Conservation (phyloP, 768 basidiomycete genomes). For the Podaxis sp. region DNA sequence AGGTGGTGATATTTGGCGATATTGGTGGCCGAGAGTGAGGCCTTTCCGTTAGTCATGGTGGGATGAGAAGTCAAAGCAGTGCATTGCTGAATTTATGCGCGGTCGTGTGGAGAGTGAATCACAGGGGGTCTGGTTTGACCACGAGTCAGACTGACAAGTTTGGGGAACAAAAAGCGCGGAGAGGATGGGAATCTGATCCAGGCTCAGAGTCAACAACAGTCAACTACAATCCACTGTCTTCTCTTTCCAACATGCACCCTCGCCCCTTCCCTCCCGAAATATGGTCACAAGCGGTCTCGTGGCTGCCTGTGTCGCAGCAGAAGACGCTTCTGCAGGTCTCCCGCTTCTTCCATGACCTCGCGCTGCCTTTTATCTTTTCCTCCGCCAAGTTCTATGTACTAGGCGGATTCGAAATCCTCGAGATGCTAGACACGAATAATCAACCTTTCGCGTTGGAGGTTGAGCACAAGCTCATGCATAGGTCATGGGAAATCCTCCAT, state of each 20-base stretch:
- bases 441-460: constrained; percentile 26
- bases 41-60: constrained; percentile 26
- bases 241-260: constrained; percentile 16
- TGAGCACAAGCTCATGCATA: constrained; percentile 29
- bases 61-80: neutral
- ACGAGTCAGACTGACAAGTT: constrained; percentile 2
- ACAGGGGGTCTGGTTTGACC: neutral
- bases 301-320: constrained; percentile 27
- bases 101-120: constrained; percentile 8
- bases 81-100: constrained; percentile 3
- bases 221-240: neutral
- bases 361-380: constrained; percentile 30
- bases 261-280: constrained; percentile 34
- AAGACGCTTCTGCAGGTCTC: constrained; percentile 31
- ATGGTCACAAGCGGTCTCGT: constrained; percentile 31
- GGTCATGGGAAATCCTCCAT: constrained; percentile 39
- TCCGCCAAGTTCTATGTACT: constrained; percentile 37
- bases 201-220: neutral
- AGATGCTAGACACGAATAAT: constrained; percentile 30
- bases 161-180: neutral
- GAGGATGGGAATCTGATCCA: neutral
- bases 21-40: constrained; percentile 44
- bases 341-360: constrained; percentile 35
- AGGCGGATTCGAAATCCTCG: constrained; percentile 23
- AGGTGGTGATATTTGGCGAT: constrained; percentile 45